phyloP scores from a whole-genome alignment of 208 protist species.

The Trypanosomatidae sp. region DNA sequence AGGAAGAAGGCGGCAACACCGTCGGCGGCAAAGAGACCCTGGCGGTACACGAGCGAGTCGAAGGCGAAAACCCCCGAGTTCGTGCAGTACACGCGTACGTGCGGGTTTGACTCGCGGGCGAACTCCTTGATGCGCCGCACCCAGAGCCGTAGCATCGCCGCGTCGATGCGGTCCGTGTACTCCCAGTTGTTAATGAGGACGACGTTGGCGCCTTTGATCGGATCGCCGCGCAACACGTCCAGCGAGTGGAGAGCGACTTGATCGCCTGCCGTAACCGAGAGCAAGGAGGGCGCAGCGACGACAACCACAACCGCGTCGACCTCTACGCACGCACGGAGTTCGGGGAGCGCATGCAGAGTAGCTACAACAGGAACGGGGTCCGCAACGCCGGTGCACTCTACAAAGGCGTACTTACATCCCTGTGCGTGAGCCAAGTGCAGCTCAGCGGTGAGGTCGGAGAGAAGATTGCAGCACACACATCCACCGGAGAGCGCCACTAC shows the following conservation, averaged over 20 bases:
- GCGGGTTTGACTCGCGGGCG: slow-evolving; percentile 22
- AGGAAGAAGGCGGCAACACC: slow-evolving; percentile 28
- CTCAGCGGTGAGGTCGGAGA: slow-evolving; percentile 27
- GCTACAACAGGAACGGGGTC: slow-evolving; percentile 37
- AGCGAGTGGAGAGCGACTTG: slow-evolving; percentile 7
- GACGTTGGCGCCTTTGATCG: slow-evolving; percentile 33
- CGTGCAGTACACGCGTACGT: slow-evolving; percentile 33
- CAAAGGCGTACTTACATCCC: slow-evolving; percentile 27
- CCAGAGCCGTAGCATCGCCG: slow-evolving; percentile 15
- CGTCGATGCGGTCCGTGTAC: slow-evolving; percentile 3
- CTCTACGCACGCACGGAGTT: slow-evolving; percentile 22
- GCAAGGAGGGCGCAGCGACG: slow-evolving; percentile 20
- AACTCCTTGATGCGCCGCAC: slow-evolving; percentile 10
- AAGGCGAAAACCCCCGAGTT: slow-evolving; percentile 28
- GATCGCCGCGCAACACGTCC: slow-evolving; percentile 12
- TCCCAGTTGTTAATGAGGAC: slow-evolving; percentile 53
- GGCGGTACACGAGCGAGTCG: slow-evolving; percentile 16
- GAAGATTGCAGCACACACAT: slow-evolving; percentile 56
- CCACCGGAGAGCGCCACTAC: slow-evolving; percentile 35
- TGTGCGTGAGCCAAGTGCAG: slow-evolving; percentile 20
- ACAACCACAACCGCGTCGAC: slow-evolving; percentile 48
- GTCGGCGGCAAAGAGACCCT: slow-evolving; percentile 27
- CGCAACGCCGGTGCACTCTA: slow-evolving; percentile 58
- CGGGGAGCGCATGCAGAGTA: slow-evolving; percentile 29
- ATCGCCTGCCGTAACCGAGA: slow-evolving; percentile 1